Percentiles rank a stretch among this genome's conserved stretches.
These are phyloP conservation scores for Salvia miltiorrhiza DNA, from an alignment of 257 asterid genomes.

Conservation along the genomic window DNA sequence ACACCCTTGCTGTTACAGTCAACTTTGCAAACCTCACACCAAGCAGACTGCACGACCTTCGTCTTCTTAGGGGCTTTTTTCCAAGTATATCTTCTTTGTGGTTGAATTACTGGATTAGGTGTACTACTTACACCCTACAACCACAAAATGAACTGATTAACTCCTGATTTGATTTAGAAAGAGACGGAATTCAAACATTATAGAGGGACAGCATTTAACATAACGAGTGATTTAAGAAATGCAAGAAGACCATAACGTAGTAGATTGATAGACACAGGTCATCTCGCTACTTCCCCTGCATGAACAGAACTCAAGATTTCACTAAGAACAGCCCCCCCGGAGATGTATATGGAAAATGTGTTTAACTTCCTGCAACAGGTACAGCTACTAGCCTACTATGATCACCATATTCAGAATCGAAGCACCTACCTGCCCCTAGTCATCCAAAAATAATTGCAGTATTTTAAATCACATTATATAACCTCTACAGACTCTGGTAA, in stretches of 20 bases:
- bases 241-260: not conserved
- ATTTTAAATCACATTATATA: not conserved
- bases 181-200: slow-evolving; percentile 5
- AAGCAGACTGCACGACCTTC: slow-evolving; percentile 49
- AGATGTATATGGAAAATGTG: not conserved
- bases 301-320: not conserved
- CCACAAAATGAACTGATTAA: slow-evolving; percentile 8
- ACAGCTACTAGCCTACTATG: not conserved
- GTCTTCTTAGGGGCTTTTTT: slow-evolving; percentile 40
- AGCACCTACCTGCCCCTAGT: not conserved
- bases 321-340: not conserved
- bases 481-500: not conserved
- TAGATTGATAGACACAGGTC: not conserved
- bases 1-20: slow-evolving; percentile 54
- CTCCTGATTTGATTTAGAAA: not conserved
- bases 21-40: slow-evolving; percentile 70
- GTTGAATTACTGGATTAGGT: slow-evolving; percentile 27
- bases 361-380: not conserved
- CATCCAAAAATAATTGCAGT: not conserved
- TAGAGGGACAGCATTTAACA: not conserved
- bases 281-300: not conserved
- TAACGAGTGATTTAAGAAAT: not conserved
- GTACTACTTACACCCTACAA: slow-evolving; percentile 24
- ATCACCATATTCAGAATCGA: not conserved
- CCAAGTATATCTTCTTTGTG: slow-evolving; percentile 16